A percentile compares a stretch with the other conserved stretches of the same genome.
Evolutionary conservation across 2,329 filamentous ascomycete species (phyloP).

Genomic region (Uncinocarpus reesii): DNA sequence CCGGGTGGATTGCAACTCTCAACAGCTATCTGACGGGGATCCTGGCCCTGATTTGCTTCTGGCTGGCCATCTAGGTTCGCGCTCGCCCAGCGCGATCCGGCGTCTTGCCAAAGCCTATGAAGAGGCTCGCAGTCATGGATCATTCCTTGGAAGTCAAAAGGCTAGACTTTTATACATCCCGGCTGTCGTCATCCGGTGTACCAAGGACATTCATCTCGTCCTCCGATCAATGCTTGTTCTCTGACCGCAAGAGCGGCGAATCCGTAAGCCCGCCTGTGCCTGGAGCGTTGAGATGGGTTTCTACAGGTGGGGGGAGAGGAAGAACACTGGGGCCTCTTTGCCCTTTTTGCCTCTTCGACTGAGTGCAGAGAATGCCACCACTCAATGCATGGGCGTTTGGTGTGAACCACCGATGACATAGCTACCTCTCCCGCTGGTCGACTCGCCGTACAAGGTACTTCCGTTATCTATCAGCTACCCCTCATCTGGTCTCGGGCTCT

Average conservation of each 20-base stretch:
- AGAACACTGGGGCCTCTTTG: too few species aligned
- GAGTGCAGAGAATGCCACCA: not conserved
- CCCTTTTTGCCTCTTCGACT: not conserved
- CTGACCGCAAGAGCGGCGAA: not conserved
- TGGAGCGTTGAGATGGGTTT: too few species aligned
- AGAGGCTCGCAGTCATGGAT: too few species aligned
- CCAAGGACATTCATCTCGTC: too few species aligned
- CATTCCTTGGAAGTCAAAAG: conserved; percentile 3
- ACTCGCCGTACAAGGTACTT: not conserved
- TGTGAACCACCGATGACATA: not conserved
- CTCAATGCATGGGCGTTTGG: not conserved
- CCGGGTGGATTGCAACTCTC: not conserved
- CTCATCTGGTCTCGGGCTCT: not conserved
- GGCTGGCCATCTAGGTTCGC: too few species aligned
- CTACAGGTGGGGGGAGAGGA: too few species aligned
- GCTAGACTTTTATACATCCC: not conserved
- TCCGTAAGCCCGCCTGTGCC: too few species aligned
- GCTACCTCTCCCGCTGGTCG: not conserved
- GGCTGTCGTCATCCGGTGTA: not conserved
- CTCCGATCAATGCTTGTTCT: too few species aligned
- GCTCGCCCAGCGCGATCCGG: too few species aligned
- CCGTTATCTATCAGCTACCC: not conserved
- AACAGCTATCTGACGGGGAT: not conserved
- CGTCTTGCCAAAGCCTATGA: too few species aligned
- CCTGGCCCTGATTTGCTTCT: not conserved